Percentiles rank a stretch among this genome's conserved stretches.
phyloP scores from a whole-genome alignment of 1,139 yeast species.

The Nakaseomyces nivariensis region DNA sequence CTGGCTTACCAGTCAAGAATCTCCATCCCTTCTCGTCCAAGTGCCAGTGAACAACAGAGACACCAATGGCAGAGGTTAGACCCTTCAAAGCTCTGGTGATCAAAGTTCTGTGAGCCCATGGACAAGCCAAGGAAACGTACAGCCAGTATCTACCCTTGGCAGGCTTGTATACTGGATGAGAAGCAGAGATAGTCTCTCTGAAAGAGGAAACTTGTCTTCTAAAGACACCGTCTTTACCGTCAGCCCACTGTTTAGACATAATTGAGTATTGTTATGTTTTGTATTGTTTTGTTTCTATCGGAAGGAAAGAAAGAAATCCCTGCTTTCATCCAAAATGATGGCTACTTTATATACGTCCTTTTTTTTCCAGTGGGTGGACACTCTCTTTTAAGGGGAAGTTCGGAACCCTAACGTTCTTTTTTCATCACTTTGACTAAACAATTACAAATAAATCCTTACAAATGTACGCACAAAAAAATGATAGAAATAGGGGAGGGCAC shows the following conservation, averaged over 20 bases:
- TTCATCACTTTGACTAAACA: too few relatives aligned
- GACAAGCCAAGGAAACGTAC: slow-evolving; percentile 83
- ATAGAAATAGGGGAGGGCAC: too few relatives aligned
- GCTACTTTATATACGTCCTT: too few relatives aligned
- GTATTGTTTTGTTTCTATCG: neutral
- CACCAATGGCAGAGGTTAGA: slow-evolving; percentile 44
- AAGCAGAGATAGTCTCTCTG: slow-evolving; percentile 48
- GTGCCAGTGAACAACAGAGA: slow-evolving; percentile 82
- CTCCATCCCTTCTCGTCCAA: slow-evolving; percentile 86
- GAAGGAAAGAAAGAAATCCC: too few relatives aligned
- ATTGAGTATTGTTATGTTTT: neutral
- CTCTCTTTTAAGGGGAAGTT: too few relatives aligned
- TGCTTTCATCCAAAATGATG: too few relatives aligned
- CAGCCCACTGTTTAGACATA: slow-evolving; percentile 27
- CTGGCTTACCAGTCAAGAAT: slow-evolving; percentile 42
- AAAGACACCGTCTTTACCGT: slow-evolving; percentile 23
- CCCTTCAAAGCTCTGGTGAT: slow-evolving; percentile 76
- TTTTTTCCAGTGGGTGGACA: too few relatives aligned
- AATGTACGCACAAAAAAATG: too few relatives aligned
- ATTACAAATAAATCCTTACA: too few relatives aligned
- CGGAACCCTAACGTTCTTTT: too few relatives aligned
- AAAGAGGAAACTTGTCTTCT: slow-evolving; percentile 33
- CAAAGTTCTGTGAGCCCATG: slow-evolving; percentile 88
- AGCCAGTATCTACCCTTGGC: slow-evolving; percentile 78
- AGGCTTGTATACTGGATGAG: slow-evolving; percentile 53